Evolutionary conservation across 192 early-diverging fungal species (phyloP), one percentile per base, ranked within the genome.

Genomic region (Nowakowskiella sp.): DNA sequence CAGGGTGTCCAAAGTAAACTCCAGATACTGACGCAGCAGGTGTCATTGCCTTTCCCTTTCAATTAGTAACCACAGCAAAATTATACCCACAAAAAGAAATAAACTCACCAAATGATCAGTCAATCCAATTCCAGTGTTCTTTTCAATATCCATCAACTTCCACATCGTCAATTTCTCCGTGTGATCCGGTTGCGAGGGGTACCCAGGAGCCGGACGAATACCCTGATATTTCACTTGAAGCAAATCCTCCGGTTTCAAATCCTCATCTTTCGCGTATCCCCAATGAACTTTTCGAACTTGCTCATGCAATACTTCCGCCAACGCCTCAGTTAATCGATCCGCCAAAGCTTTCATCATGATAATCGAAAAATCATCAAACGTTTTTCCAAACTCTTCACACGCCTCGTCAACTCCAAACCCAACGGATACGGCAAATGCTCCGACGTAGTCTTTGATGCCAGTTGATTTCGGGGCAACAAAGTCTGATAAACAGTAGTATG

Each of bases 301-400:
- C 54, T 89, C 86, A 66, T 96, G 92, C 33, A 96, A 63, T 49
- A 83, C 75, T 63, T 96, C 92, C 6, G 92, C 90, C 55, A 91
- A 77, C 0, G 89, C 91, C 62, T 96, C 92, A 1, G 90, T 91
- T 44, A 96, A 70, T 56, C 92, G 87, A 65, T 96, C 92, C 4
- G 92, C 92, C 26, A 96, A 70, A 1, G 91, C 89, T 68, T 96
- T 96, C 58, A 87, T 81, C 92, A 96, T 92, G 61, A 96, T 96
- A 44, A 83, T 78, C 27, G 71, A 78, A 71, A 90, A 96, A 68
- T 96, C 92, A 68, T 96, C 92, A 51, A 85, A 84, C 44, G 84
- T 81, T 1, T 65, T 67, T 47, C 87, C 80, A 58, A 84, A 92
- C 62, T 86, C 74, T n/a, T 68, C 76, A n/a, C 81, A 83, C 46